phyloP scores from a whole-genome alignment of 352 stramenopile genomes.

The Pythium folliculosum region DNA sequence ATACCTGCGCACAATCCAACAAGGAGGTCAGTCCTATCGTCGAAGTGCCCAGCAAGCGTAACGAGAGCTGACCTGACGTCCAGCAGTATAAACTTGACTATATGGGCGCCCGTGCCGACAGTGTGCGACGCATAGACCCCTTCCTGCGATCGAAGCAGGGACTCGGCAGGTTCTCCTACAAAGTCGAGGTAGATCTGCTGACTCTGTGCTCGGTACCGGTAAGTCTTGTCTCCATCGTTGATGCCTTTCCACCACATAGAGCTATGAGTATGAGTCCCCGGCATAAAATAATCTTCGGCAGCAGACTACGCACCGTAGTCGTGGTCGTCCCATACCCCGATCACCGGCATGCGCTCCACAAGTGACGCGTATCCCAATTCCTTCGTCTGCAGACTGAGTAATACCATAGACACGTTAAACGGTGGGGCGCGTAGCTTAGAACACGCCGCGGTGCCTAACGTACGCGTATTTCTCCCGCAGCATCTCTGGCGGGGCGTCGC shows the following conservation, averaged over 20 bases:
- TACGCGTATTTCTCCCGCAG: slow-evolving; percentile 38
- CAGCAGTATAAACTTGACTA: slow-evolving; percentile 47
- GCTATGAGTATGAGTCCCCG: too few relatives aligned
- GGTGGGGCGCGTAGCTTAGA: neutral
- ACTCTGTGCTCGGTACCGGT: slow-evolving; percentile 35
- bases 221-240: slow-evolving; percentile 48
- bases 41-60: neutral
- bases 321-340: slow-evolving; percentile 50
- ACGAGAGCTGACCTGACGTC: slow-evolving; percentile 35
- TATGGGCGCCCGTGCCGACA: slow-evolving; percentile 22
- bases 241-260: slow-evolving; percentile 15
- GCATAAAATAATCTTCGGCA: neutral
- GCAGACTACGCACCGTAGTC: slow-evolving; percentile 40
- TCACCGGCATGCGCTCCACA: slow-evolving; percentile 23
- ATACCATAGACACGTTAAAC: neutral
- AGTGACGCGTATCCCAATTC: slow-evolving; percentile 28
- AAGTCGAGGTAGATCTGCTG: slow-evolving; percentile 50
- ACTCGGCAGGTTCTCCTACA: slow-evolving; percentile 33
- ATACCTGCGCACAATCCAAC: slow-evolving; percentile 23
- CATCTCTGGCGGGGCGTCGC: slow-evolving; percentile 31
- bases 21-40: neutral
- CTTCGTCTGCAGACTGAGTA: slow-evolving; percentile 24
- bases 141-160: slow-evolving; percentile 33
- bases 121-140: slow-evolving; percentile 42
- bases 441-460: neutral